phyloP scores from a whole-genome alignment of 2,329 filamentous ascomycete species.

The Pseudomassariella vexata region DNA sequence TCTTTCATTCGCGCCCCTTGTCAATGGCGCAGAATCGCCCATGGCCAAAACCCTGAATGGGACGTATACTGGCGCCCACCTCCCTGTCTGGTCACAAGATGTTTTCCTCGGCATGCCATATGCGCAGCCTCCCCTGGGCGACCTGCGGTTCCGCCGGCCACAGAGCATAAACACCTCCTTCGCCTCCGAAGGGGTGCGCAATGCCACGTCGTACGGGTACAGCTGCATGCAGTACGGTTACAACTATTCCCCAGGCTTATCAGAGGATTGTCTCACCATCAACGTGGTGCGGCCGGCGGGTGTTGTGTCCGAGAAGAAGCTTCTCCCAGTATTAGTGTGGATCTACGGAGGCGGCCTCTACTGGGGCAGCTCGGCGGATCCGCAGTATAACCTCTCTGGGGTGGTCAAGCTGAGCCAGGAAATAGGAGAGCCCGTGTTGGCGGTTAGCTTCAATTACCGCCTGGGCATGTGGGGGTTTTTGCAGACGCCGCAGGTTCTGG shows the following conservation, averaged over 20 bases:
- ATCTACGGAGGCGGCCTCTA: slow-evolving; percentile 53
- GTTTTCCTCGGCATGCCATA: slow-evolving; percentile 34
- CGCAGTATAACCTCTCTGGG: slow-evolving; percentile 59
- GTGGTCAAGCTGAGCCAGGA: slow-evolving; percentile 49
- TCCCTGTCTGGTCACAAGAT: slow-evolving; percentile 30
- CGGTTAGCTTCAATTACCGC: slow-evolving; percentile 48
- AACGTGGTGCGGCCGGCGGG: slow-evolving; percentile 36
- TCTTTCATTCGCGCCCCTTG: no score
- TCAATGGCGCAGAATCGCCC: no score
- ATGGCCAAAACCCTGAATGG: slow-evolving; percentile 22
- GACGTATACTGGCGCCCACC: slow-evolving; percentile 26
- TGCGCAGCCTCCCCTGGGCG: slow-evolving; percentile 30
- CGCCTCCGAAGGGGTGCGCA: slow-evolving; percentile 29
- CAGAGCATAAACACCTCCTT: slow-evolving; percentile 32
- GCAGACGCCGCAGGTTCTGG: slow-evolving; percentile 35
- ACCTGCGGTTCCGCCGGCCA: slow-evolving; percentile 30
- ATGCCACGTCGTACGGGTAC: slow-evolving; percentile 35
- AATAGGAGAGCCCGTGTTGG: slow-evolving; percentile 47
- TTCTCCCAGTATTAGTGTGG: slow-evolving; percentile 45
- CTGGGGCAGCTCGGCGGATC: slow-evolving; percentile 42
- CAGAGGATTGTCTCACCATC: slow-evolving; percentile 41
- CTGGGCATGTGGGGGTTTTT: slow-evolving; percentile 49
- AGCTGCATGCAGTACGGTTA: slow-evolving; percentile 41
- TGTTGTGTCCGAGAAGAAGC: slow-evolving; percentile 18
- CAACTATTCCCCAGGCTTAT: slow-evolving; percentile 33